Base-by-base conservation (phyloP, 2,329 filamentous ascomycete genomes). In the Pseudocercospora eumusae region DNA sequence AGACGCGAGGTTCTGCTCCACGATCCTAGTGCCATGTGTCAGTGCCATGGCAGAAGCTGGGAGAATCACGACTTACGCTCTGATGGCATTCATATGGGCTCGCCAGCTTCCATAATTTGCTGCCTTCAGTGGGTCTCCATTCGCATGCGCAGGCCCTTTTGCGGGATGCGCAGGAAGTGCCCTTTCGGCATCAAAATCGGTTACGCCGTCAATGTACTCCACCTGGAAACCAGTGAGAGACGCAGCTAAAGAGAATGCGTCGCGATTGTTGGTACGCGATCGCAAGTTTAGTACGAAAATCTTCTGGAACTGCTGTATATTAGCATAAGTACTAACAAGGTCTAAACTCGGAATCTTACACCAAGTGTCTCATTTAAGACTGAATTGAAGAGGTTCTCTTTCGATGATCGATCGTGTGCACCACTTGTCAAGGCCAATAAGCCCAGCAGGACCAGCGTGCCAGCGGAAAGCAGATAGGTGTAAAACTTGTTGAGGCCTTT, bases 231-330 rank as follows among this genome's bases (percentile, higher is more conserved):
- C 75, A 28, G 74, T 81, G 9, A 82, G 73, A 0, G 78, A 76
- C 1, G 80, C 79, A 1, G 79, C 77, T 5, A 83, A 72, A 2
- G 75, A 72, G 66, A 84, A 77, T 3, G 78, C 75, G 71, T 84
- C 80, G 49, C 80, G 77, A 9, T 81, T 77, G 62, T 84, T 82
- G 23, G 77, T 80, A 3, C 82, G 74, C 20, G 76, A 75, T 1
- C 80, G 79, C 8, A 84, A 74, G 49, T 80, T 82, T 40, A 84
- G 76, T 27, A 81, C 80, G 63, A 83, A 76, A 15, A 84, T 79
- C 55, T 80, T 76, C 31, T 80, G 73, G 63, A 84, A 84, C 81
- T 65, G 57, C 31, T 44, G 40, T 21, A 21, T 44, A 10, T 44
- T 8, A 44, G 45, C 45, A 49, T 4, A 42, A 13, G 45, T 25